Conservation (phyloP, 495 filamentous ascomycete genomes). For the Penicillium subrubescens region DNA sequence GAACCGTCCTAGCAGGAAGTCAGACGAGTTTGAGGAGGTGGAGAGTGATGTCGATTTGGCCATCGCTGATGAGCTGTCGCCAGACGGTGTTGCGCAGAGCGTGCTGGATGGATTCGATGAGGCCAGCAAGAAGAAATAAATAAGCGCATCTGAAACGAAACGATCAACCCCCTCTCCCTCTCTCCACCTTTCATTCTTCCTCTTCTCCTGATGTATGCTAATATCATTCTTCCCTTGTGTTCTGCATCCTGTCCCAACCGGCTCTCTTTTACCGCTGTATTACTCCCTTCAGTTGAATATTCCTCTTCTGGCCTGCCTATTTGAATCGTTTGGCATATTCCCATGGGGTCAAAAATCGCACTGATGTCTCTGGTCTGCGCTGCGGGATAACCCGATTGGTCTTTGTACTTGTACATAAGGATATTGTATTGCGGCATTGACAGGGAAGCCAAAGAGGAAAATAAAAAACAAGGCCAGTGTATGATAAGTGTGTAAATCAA, state of each 20-base stretch:
- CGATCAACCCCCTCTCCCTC: constrained; percentile 10
- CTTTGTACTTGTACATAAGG: constrained; percentile 25
- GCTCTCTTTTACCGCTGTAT: constrained; percentile 8
- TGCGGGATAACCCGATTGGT: neutral
- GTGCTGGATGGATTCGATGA: constrained; percentile 58
- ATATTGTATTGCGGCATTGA: constrained; percentile 6
- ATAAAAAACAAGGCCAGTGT: constrained; percentile 4
- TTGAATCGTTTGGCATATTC: constrained; percentile 12
- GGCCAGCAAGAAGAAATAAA: constrained; percentile 44
- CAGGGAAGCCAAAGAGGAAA: constrained; percentile 5
- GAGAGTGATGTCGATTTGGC: constrained; percentile 18
- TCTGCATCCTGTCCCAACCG: constrained; percentile 11
- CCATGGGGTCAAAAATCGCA: constrained; percentile 14
- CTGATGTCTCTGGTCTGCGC: constrained; percentile 1
- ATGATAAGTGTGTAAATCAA: constrained; percentile 7
- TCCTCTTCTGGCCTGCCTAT: constrained; percentile 6
- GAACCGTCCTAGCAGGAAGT: constrained; percentile 9
- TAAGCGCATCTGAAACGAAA: constrained; percentile 20
- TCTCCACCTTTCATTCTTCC: constrained; percentile 1
- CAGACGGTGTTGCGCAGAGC: constrained; percentile 41
- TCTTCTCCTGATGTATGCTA: constrained; percentile 8
- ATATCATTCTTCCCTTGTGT: constrained; percentile 6
- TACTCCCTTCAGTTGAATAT: constrained; percentile 12
- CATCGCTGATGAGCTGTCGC: neutral
- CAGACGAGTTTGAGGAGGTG: constrained; percentile 14